These are phyloP conservation scores for Diplodia corticola DNA, from an alignment of 2,329 filamentous ascomycete species.

Conservation along the genomic window DNA sequence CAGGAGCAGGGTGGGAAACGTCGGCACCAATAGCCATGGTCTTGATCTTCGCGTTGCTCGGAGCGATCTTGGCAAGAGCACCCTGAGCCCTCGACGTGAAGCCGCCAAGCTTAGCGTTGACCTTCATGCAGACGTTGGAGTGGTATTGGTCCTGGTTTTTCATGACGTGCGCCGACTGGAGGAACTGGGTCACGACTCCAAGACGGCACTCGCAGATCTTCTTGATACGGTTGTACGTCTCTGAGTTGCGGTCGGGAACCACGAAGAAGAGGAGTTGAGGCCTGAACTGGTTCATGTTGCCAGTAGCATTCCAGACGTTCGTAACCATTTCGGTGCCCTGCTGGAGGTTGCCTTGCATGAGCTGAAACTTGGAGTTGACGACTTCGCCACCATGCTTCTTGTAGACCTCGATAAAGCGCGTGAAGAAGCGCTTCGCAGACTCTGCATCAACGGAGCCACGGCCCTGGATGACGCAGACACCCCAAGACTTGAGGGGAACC, in stretches of 20 bases:
- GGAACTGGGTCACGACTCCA: slow-evolving; percentile 78
- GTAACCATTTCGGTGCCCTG: slow-evolving; percentile 54
- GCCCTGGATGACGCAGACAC: slow-evolving; percentile 65
- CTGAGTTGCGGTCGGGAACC: slow-evolving; percentile 68
- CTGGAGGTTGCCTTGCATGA: slow-evolving; percentile 36
- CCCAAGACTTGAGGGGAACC: slow-evolving; percentile 69
- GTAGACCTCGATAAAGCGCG: slow-evolving; percentile 63
- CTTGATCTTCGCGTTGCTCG: slow-evolving; percentile 25
- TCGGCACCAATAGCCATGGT: slow-evolving; percentile 91
- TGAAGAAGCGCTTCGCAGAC: slow-evolving; percentile 55
- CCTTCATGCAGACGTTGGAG: slow-evolving; percentile 94
- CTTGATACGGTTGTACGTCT: slow-evolving; percentile 82
- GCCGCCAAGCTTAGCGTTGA: slow-evolving; percentile 93
- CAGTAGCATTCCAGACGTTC: slow-evolving; percentile 57
- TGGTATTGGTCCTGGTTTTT: slow-evolving; percentile 79
- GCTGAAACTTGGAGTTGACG: slow-evolving; percentile 45
- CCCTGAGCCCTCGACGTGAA: slow-evolving; percentile 60
- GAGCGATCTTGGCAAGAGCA: slow-evolving; percentile 35
- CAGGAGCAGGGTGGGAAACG: slow-evolving; percentile 79
- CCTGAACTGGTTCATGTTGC: slow-evolving; percentile 53
- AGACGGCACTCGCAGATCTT: slow-evolving; percentile 83
- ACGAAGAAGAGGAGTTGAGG: slow-evolving; percentile 82
- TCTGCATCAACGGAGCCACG: slow-evolving; percentile 50
- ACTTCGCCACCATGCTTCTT: slow-evolving; percentile 62
- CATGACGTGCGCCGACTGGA: slow-evolving; percentile 69